Base-by-base conservation (phyloP, 1,284 basidiomycete species). In the Apiotrichum porosum region DNA sequence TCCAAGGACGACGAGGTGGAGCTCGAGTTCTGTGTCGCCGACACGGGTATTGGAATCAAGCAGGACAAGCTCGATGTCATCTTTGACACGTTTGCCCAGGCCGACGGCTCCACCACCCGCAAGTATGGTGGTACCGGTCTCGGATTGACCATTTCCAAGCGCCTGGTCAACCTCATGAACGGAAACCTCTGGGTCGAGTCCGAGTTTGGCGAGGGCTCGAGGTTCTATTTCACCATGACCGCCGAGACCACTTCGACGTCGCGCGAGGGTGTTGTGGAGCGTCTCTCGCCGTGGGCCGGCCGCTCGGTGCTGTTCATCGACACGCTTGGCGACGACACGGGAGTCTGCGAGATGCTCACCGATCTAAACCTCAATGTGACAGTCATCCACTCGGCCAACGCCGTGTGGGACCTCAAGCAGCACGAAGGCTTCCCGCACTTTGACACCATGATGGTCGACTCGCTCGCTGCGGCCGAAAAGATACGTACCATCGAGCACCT, bases 21-120 rank as follows among this genome's bases (percentile, higher is more conserved):
- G 44, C 78, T 99, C 26, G 91, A 97, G 75, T 97, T 99, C 78
- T 97, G 93, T 67, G 94, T 98, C 13, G 86, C 85, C 44, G 95
- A 98, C 71, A 97, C 93, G 1, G 95, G 95, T 57, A 99, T 99
- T 65, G 95, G 95, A 53, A 98, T 99, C 73, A 93, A 95, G 61
- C 92, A 93, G 72, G 95, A 98, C 74, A 98, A 98, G 78, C 76
- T 98, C 53, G 94, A 94, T 66, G 79, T 98, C 69, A 99, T 99
- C 69, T 99, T 98, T 74, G 94, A 99, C 71, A 98, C 95, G 5
- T 99, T 99, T 77, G 93, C 91, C 63, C 95, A 98, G 69, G 95
- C 95, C 0, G 95, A 98, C 76, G 95, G 88, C 14, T 91, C 87
- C 3, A 92, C 89, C 6, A 92, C 88, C 9, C 77, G 89, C 83